Evolutionary conservation across 2,329 filamentous ascomycete genomes (phyloP).

Genomic region (Fusarium liriodendri): DNA sequence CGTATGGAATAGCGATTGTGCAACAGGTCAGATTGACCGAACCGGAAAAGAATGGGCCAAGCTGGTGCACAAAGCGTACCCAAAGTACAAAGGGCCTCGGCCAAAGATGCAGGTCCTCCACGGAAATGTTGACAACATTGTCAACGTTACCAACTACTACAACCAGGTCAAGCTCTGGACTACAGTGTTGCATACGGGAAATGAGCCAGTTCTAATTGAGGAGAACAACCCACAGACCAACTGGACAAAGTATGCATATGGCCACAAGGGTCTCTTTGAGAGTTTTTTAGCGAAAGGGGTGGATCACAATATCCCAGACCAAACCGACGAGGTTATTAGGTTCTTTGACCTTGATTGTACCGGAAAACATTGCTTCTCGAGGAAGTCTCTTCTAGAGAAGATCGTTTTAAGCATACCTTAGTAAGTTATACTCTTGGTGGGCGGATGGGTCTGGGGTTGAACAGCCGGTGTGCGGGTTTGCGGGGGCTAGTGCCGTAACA

Average conservation of each 20-base stretch:
- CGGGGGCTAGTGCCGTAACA: background rate
- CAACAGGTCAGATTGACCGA: slow-evolving; percentile 59
- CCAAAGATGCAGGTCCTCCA: slow-evolving; percentile 71
- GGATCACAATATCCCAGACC: too few relatives aligned
- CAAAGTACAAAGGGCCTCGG: slow-evolving; percentile 59
- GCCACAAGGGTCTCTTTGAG: slow-evolving; percentile 38
- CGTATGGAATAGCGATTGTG: slow-evolving; percentile 66
- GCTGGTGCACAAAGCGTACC: slow-evolving; percentile 59
- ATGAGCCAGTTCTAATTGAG: slow-evolving; percentile 45
- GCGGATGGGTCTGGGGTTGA: background rate
- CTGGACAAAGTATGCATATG: slow-evolving; percentile 55
- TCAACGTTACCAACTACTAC: slow-evolving; percentile 65
- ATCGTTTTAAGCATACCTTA: too few relatives aligned
- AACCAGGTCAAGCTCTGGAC: slow-evolving; percentile 70
- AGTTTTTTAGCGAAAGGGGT: too few relatives aligned
- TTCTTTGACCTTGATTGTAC: too few relatives aligned
- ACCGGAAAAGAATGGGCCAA: slow-evolving; percentile 56
- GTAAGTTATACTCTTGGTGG: background rate
- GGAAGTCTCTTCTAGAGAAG: too few relatives aligned
- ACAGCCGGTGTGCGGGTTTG: background rate
- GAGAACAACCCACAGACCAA: slow-evolving; percentile 51
- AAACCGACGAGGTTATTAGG: too few relatives aligned
- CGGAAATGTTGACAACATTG: slow-evolving; percentile 61
- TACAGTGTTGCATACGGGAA: slow-evolving; percentile 57
- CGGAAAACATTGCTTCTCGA: too few relatives aligned